phyloP scores from a whole-genome alignment of 176 grass and related monocot species.

The Phoenix roebelenii region DNA sequence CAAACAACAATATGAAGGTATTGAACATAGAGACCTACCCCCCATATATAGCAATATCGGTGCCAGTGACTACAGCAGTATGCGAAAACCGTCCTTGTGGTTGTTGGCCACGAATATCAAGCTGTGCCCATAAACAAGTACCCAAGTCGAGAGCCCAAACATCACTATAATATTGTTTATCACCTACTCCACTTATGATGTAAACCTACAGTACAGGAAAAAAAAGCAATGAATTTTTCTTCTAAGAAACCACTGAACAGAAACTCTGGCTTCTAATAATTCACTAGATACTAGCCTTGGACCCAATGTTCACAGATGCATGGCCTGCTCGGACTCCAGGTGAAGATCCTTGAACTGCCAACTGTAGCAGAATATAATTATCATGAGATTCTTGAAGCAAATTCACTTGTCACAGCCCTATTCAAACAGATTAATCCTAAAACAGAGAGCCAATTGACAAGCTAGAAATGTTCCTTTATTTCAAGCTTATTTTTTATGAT shows the following conservation, averaged over 20 bases:
- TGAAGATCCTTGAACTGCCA: constrained; percentile 59
- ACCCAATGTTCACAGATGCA: constrained; percentile 66
- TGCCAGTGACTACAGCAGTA: constrained; percentile 51
- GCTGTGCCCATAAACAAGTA: constrained; percentile 53
- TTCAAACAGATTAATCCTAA: no score
- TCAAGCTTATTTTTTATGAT: no score
- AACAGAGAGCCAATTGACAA: no score
- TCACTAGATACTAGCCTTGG: constrained; percentile 42
- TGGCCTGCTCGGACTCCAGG: constrained; percentile 87
- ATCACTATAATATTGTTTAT: constrained; percentile 96
- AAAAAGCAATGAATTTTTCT: neutral
- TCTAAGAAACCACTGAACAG: neutral
- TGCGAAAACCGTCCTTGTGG: constrained; percentile 93
- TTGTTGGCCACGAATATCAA: constrained; percentile 78
- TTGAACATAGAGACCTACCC: constrained; percentile 37
- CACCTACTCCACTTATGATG: constrained; percentile 86
- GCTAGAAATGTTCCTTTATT: no score
- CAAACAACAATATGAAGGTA: neutral
- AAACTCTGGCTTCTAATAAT: neutral
- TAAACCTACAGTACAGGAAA: constrained; percentile 39
- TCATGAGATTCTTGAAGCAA: neutral
- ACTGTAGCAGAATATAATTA: constrained; percentile 28
- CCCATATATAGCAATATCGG: constrained; percentile 86
- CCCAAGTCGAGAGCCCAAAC: constrained; percentile 81
- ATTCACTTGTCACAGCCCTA: no score